Base-by-base conservation (phyloP, 208 protist species). In the Trypanosoma brucei region DNA sequence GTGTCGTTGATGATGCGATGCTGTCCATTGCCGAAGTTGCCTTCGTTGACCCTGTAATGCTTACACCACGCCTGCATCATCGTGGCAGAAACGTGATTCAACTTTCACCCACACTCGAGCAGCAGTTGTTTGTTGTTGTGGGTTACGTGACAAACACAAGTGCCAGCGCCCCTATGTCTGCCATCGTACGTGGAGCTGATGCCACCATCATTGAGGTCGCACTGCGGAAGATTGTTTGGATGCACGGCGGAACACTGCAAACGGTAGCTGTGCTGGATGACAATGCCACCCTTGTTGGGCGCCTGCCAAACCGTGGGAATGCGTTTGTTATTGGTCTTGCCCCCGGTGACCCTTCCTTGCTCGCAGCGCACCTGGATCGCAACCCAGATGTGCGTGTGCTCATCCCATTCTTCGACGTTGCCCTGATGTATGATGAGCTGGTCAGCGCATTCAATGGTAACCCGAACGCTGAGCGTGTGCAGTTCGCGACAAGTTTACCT, bases 401-500 rank as follows among this genome's bases (percentile, higher is more conserved):
- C 34, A 14, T 89, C 2, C 39, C 35, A 34, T 81, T 76, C 55
- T 44, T 59, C 13, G 79, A 86, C 46, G 51, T 86, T 40, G 30
- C 57, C 34, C 8, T 74, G 14, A 59, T 73, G 55, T 78, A 86
- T 61, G 7, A 34, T 22, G 14, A 66, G 3, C 54, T 88, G 11
- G 56, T 72, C 6, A 30, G 1, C 9, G 68, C 64, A 48, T 81
- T 84, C 45, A 14, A 13, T 3, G 46, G 8, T 4, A 6, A 30
- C 5, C 9, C 11, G 14, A 40, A 44, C 13, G 60, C 66, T 7
- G 53, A 45, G 39, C 78, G 78, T 2, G 34, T 82, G 48, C 34
- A 78, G 44, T 73, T 78, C 31, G 33, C 81, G 35, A 81, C 59
- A 34, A 88, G 68, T 54, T 45, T 88, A 55, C 82, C 78, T 22